Conservation (phyloP, 371 early-diverging fungal species). For the Rhizomucor pusillus region DNA sequence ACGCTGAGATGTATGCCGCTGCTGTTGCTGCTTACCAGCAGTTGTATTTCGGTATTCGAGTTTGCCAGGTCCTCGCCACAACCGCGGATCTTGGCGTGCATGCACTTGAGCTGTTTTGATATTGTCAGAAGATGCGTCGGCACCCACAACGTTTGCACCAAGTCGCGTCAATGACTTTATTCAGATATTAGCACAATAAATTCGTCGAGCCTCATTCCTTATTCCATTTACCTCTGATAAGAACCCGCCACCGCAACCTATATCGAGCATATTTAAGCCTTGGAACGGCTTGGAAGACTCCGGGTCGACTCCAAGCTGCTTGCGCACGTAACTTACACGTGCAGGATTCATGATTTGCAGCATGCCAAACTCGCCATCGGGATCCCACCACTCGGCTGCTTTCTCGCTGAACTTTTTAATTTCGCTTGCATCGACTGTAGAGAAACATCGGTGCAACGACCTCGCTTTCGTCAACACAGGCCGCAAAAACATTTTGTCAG, state of each 20-base stretch:
- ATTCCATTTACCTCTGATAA: conserved; percentile 83
- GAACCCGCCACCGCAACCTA: conserved; percentile 95
- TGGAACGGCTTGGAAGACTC: conserved; percentile 45
- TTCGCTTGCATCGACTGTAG: conserved; percentile 72
- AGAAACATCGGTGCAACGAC: conserved; percentile 1
- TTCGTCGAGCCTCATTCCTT: background rate
- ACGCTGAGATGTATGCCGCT: too few species aligned
- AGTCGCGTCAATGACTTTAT: conserved; percentile 69
- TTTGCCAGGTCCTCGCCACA: conserved; percentile 51
- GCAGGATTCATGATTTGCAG: conserved; percentile 89
- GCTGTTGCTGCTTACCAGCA: conserved; percentile 61
- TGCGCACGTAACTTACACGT: conserved; percentile 78
- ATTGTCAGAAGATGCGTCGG: conserved; percentile 86
- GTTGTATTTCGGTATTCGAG: conserved; percentile 70
- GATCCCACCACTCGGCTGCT: conserved; percentile 91
- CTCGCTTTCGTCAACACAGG: too few species aligned
- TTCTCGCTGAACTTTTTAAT: conserved; percentile 79
- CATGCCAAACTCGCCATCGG: conserved; percentile 82
- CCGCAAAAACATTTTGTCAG: too few species aligned
- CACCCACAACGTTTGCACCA: conserved; percentile 80
- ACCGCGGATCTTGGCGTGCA: conserved; percentile 57
- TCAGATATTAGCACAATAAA: conserved; percentile 1
- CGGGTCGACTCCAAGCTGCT: conserved; percentile 36
- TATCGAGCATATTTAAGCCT: conserved; percentile 76
- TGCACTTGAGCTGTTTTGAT: conserved; percentile 81